Percentiles rank a stretch among this genome's conserved stretches.
These are phyloP conservation scores for Petasospora fabianii DNA, from an alignment of 1,139 yeast species.

Conservation along the genomic window DNA sequence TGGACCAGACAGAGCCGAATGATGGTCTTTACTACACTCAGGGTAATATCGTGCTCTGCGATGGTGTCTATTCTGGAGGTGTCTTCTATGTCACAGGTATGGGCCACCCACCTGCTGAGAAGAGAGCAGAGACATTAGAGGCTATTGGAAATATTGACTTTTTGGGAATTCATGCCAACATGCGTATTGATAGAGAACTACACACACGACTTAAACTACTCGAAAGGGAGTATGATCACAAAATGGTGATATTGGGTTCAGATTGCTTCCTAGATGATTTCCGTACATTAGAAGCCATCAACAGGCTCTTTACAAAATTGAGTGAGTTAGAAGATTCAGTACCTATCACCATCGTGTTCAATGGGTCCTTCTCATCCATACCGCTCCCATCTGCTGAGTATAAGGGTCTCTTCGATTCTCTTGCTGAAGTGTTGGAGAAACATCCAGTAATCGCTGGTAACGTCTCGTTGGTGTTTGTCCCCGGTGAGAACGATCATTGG, in stretches of 20 bases:
- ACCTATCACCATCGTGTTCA: constrained; percentile 59
- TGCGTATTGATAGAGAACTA: constrained; percentile 57
- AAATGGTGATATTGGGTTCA: constrained; percentile 67
- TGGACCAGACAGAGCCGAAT: constrained; percentile 62
- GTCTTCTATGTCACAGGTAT: constrained; percentile 72
- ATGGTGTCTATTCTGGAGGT: constrained; percentile 74
- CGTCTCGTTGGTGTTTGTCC: constrained; percentile 62
- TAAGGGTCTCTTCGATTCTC: constrained; percentile 67
- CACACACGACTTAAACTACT: constrained; percentile 50
- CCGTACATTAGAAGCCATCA: constrained; percentile 55
- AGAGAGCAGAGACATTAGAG: constrained; percentile 59
- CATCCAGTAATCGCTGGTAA: constrained; percentile 42
- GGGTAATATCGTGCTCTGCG: constrained; percentile 79
- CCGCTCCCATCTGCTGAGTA: constrained; percentile 58
- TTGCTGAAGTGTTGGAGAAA: constrained; percentile 53
- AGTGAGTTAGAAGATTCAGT: constrained; percentile 38
- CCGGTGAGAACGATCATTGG: constrained; percentile 96
- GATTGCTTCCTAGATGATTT: constrained; percentile 64
- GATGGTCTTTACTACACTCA: constrained; percentile 68
- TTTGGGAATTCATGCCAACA: constrained; percentile 57
- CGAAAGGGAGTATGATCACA: constrained; percentile 60
- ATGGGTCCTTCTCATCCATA: constrained; percentile 67
- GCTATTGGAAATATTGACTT: constrained; percentile 80
- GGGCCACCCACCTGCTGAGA: constrained; percentile 88
- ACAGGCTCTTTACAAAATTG: constrained; percentile 51